Conservation (phyloP, 1,284 basidiomycete genomes). For the Apiotrichum domesticum region DNA sequence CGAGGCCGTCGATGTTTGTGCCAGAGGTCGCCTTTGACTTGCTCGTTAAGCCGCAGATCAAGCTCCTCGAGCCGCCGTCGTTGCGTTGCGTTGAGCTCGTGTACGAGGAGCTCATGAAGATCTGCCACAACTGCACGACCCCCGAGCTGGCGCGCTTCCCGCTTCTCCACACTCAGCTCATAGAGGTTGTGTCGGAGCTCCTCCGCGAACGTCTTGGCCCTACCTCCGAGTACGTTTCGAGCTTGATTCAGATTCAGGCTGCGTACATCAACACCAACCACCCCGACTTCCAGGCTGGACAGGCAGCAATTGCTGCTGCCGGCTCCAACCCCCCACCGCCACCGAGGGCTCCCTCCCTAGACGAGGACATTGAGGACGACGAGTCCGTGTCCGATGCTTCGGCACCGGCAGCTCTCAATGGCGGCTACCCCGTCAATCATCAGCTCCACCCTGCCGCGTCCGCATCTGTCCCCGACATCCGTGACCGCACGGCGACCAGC, state of each 20-base stretch:
- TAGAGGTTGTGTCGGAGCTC: slow-evolving; percentile 96
- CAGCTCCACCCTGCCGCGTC: slow-evolving; percentile 58
- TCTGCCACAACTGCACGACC: slow-evolving; percentile 97
- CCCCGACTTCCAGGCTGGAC: slow-evolving; percentile 47
- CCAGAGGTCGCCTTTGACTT: slow-evolving; percentile 97
- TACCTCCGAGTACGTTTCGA: slow-evolving; percentile 92
- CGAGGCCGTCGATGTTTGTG: slow-evolving; percentile 90
- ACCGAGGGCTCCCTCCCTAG: slow-evolving; percentile 26
- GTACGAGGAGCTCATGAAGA: slow-evolving; percentile 98
- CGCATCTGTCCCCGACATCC: slow-evolving; percentile 68
- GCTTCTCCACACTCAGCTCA: slow-evolving; percentile 80
- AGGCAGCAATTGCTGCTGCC: slow-evolving; percentile 45
- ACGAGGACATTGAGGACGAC: slow-evolving; percentile 31
- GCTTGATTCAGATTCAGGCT: slow-evolving; percentile 92
- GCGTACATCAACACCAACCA: slow-evolving; percentile 92
- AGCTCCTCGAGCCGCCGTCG: slow-evolving; percentile 87
- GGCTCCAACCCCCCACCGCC: slow-evolving; percentile 26
- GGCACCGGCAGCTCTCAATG: slow-evolving; percentile 51
- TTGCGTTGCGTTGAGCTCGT: slow-evolving; percentile 95
- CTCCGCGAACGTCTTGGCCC: slow-evolving; percentile 91
- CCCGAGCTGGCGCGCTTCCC: slow-evolving; percentile 95
- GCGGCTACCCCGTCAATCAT: slow-evolving; percentile 49
- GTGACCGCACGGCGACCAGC: slow-evolving; percentile 18
- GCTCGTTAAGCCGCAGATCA: slow-evolving; percentile 97
- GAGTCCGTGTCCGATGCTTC: slow-evolving; percentile 39